Base-by-base conservation (phyloP, 192 early-diverging fungal species). In the Podila minutissima region DNA sequence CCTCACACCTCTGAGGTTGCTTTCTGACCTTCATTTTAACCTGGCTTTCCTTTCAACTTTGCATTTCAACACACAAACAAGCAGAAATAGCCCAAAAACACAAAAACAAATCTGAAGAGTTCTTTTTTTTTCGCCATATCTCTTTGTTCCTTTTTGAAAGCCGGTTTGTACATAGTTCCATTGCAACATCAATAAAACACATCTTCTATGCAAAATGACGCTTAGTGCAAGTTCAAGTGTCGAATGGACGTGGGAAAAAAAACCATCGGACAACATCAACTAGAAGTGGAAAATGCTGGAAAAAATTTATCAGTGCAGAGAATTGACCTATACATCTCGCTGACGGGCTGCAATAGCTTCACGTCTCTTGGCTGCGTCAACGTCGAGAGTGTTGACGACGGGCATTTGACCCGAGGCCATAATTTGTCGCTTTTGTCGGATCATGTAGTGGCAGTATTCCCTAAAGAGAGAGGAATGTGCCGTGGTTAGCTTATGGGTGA, bases 391-490 rank as follows among this genome's bases (percentile, higher is more conserved):
- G n/a, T 61, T 73, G 28, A 81, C 71, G 15, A 81, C 71, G 4
- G 77, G 77, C 71, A 73, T 73, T 48, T 81, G 77, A 24, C 77
- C 77, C 15, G 77, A 63, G 6, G 77, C 70, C 77, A 81, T 81
- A 1, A 81, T 24, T 35, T 81, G 77, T 41, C 77, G 50, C 60
- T 60, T 72, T 49, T 81, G 71, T 13, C 71, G 62, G 33, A 81
- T 81, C 77, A 65, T 81, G 57, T 49, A 81, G 22, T 81, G 77
- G 48, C 77, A 81, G 35, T 81, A 81, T 37, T 81, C 77, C 77
- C 74, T 77, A 37, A 22, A 9, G 58, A 58, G n/a, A 2, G 51
- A 8, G 33, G 26, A 31, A 51, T 2, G 31, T 53, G 7, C 55
- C 12, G 17, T 53, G 31, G 49, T 59, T 29, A 29, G 11, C 11